Conservation (phyloP, 2,329 filamentous ascomycete species). For the Didymella sp. region DNA sequence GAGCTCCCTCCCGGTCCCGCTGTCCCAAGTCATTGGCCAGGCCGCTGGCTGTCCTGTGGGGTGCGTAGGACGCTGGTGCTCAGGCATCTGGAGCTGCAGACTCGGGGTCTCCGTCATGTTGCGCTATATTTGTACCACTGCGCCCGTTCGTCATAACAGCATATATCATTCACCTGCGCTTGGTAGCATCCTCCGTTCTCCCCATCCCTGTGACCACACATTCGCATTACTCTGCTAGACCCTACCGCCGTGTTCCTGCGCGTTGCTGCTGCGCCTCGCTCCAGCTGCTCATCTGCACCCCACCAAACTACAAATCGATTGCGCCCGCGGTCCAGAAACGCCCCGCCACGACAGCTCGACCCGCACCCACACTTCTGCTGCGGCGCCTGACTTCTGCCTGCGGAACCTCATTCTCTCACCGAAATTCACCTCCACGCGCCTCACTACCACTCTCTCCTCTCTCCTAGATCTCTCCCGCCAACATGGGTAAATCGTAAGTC, state of each 20-base stretch:
- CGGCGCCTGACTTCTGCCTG: constrained; percentile 27
- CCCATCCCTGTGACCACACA: constrained; percentile 9
- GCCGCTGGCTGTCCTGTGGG: background rate
- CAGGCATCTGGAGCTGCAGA: no score
- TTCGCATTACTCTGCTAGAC: constrained; percentile 4
- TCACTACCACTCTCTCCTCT: constrained; percentile 12
- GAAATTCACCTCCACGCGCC: background rate
- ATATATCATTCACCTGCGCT: constrained; percentile 5
- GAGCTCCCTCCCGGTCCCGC: background rate
- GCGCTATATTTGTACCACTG: no score
- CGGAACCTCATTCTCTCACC: constrained; percentile 16
- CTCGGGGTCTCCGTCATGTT: background rate
- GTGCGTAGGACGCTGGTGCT: constrained; percentile 8
- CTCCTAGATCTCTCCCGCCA: constrained; percentile 18
- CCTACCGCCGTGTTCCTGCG: constrained; percentile 4
- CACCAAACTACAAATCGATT: constrained; percentile 27
- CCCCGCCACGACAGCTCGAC: constrained; percentile 24
- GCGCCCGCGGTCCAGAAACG: constrained; percentile 23
- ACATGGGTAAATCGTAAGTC: constrained; percentile 54
- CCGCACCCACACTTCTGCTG: constrained; percentile 24
- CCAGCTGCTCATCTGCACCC: constrained; percentile 16
- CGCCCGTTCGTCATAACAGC: constrained; percentile 17
- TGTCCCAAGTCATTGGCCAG: constrained; percentile 11
- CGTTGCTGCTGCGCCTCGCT: constrained; percentile 23
- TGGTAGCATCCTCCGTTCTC: constrained; percentile 11